phyloP scores from a whole-genome alignment of 495 filamentous ascomycete species.

The Acidomyces sp. region DNA sequence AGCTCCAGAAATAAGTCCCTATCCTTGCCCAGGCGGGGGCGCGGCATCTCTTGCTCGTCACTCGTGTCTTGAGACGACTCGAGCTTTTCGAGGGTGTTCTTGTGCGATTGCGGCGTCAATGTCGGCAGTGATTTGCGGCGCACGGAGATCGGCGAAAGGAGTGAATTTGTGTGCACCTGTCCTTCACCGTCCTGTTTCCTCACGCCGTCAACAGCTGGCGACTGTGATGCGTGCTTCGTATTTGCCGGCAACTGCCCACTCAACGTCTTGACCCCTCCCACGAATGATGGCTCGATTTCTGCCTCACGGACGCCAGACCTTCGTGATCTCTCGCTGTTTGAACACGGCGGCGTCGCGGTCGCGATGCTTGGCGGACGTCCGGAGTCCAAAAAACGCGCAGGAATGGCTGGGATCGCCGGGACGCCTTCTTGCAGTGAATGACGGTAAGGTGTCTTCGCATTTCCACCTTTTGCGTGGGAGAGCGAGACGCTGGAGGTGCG shows the following conservation, averaged over 20 bases:
- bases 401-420: conserved; percentile 7
- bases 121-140: conserved; percentile 1
- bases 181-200: neutral
- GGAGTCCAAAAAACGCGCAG: neutral
- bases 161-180: neutral
- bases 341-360: neutral
- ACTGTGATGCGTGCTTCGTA: too few species aligned
- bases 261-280: too few species aligned
- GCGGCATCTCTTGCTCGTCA: conserved; percentile 3
- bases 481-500: too few species aligned
- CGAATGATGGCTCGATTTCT: too few species aligned
- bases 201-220: neutral
- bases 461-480: too few species aligned
- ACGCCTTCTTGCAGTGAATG: neutral
- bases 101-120: neutral
- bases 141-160: neutral
- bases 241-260: too few species aligned
- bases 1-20: conserved; percentile 19
- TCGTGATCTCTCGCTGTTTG: neutral
- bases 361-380: neutral
- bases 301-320: neutral
- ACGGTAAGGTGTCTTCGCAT: neutral
- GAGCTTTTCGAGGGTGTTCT: neutral
- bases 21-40: neutral
- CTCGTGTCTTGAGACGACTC: neutral